phyloP scores from a whole-genome alignment of 192 early-diverging fungal genomes.

The Coemansia sp. region DNA sequence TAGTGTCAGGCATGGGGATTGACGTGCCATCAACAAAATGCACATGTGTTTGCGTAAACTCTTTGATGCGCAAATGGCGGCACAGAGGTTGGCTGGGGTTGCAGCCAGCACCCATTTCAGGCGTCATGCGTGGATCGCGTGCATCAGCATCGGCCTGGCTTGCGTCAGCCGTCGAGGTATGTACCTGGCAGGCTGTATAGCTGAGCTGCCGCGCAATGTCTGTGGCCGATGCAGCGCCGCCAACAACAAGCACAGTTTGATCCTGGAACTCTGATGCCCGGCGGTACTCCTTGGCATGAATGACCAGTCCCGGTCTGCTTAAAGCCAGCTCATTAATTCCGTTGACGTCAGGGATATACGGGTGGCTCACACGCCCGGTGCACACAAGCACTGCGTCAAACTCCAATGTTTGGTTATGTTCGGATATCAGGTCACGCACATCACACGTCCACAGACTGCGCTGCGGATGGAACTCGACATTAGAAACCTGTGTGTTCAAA shows the following conservation, averaged over 20 bases:
- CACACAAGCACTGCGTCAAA: constrained; percentile 58
- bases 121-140: neutral
- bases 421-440: constrained; percentile 18
- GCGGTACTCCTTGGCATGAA: constrained; percentile 35
- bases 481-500: constrained; percentile 39
- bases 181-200: constrained; percentile 31
- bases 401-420: neutral
- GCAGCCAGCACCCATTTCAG: constrained; percentile 10
- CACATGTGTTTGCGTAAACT: constrained; percentile 8
- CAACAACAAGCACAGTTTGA: constrained; percentile 56
- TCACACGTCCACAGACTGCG: constrained; percentile 23
- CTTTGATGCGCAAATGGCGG: constrained; percentile 11
- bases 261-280: constrained; percentile 14
- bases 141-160: neutral
- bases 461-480: constrained; percentile 12
- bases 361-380: constrained; percentile 53
- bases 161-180: constrained; percentile 20
- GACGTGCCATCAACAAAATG: constrained; percentile 30
- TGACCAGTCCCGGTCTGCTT: neutral
- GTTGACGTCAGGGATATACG: constrained; percentile 53
- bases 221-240: constrained; percentile 55
- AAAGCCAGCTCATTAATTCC: constrained; percentile 24
- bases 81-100: constrained; percentile 1
- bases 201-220: constrained; percentile 57
- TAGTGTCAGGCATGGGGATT: constrained; percentile 40